Base-by-base conservation (phyloP, 805 yeast species). In the Kluyveromyces aestuarii region DNA sequence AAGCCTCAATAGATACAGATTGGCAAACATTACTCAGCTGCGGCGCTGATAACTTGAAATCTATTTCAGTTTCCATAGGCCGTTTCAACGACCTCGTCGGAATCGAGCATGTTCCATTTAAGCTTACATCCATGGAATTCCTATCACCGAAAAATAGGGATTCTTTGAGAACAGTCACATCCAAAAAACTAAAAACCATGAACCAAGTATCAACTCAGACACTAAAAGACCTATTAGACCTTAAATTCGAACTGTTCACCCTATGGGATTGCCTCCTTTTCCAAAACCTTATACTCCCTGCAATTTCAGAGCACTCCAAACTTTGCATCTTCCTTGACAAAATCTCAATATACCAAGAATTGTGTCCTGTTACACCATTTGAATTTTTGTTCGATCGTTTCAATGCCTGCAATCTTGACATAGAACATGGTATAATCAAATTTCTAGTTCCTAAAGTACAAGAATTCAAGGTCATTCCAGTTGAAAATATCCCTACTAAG, bases 231-330 rank as follows among this genome's bases (percentile, higher is more conserved):
- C 25, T 21, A 21, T 21, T 8, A 10, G 18, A 19, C 3, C 2
- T 46, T n/a, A 37, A 33, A 16, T 18, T 58, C 9, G 52, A 55
- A 17, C 8, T 61, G 6, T 30, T 40, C 5, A 48, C 50, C 14
- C 36, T 58, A 21, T 53, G 58, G 55, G 56, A 58, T 33, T 58
- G 57, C 41, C 46, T 52, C 25, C 35, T 60, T 9, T 50, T 55
- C 4, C 53, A 56, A 33, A 50, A 50, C 16, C 25, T 60, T 11
- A 37, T 61, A 1, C 21, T 55, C 7, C 60, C 60, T 6, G 42
- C 25, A 18, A 27, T 49, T 8, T n/a, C 49, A 2, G 19, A 17
- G 2, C 19, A 30, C 27, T 30, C 48, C 4, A 6, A 25, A 4
- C 25, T 21, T 6, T 21, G 25, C 25, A 21, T 21, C 25, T 21